A percentile compares a stretch with the other conserved stretches of the same genome.
These are phyloP conservation scores for Singerocomus inundabilis DNA, from an alignment of 1,284 basidiomycete genomes.

Conservation along the genomic window DNA sequence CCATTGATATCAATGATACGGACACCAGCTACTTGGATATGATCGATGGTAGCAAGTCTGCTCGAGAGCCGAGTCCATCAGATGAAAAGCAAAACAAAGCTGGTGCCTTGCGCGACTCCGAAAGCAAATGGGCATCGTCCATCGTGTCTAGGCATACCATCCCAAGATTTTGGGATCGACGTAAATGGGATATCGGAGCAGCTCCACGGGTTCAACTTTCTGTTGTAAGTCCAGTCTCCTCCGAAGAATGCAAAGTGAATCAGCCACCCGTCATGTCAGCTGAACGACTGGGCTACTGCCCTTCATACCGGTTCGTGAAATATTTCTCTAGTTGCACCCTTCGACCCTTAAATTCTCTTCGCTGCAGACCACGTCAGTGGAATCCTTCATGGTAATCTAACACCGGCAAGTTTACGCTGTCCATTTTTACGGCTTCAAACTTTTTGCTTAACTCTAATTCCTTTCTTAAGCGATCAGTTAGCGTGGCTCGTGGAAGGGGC, in stretches of 20 bases:
- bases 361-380: background rate
- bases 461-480: conserved; percentile 5
- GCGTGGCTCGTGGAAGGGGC: conserved; percentile 2
- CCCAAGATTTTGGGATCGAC: background rate
- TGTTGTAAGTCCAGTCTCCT: conserved; percentile 6
- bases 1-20: no score
- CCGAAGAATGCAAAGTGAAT: background rate
- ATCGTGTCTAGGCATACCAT: background rate
- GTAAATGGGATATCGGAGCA: background rate
- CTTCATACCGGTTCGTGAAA: conserved; percentile 3
- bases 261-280: background rate
- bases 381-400: conserved; percentile 10
- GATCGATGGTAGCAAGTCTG: background rate
- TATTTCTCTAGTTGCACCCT: background rate
- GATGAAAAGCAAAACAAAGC: background rate
- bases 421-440: background rate
- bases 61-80: background rate
- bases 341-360: background rate
- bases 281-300: conserved; percentile 8
- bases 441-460: background rate
- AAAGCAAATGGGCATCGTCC: background rate
- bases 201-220: background rate
- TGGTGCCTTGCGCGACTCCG: background rate
- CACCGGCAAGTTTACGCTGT: conserved; percentile 1
- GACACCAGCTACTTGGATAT: no score